phyloP scores from a whole-genome alignment of 345 rosid genomes.

The Lepidium sativum region DNA sequence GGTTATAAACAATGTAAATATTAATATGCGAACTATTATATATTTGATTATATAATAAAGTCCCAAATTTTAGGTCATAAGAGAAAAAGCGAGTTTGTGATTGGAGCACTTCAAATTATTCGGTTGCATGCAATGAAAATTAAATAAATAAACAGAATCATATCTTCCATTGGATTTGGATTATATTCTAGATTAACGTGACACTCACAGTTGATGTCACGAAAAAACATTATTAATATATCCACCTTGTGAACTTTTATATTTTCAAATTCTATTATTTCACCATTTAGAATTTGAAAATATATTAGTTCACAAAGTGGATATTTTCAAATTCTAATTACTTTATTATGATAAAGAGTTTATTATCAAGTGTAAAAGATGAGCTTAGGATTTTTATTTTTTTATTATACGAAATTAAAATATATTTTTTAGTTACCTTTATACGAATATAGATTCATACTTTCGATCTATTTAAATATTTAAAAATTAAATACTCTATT shows the following conservation, averaged over 20 bases:
- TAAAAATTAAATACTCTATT: no score
- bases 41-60: not conserved
- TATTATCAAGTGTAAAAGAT: no score
- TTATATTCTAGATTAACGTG: constrained; percentile 23
- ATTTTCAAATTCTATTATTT: not conserved
- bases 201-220: constrained; percentile 26
- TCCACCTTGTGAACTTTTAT: not conserved
- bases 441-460: no score
- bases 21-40: no score
- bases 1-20: not conserved
- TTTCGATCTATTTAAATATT: no score
- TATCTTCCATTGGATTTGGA: constrained; percentile 27
- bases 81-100: constrained; percentile 22
- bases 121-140: constrained; percentile 13
- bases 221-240: constrained; percentile 9
- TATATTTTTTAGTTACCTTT: no score
- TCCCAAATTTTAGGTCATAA: not conserved
- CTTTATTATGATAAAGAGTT: no score
- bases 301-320: no score
- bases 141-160: constrained; percentile 11
- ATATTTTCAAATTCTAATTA: no score
- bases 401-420: no score
- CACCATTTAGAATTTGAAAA: no score
- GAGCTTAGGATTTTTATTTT: no score
- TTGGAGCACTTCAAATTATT: constrained; percentile 31